These are phyloP conservation scores for Russula abietina DNA, from an alignment of 768 basidiomycete species.

Conservation along the genomic window DNA sequence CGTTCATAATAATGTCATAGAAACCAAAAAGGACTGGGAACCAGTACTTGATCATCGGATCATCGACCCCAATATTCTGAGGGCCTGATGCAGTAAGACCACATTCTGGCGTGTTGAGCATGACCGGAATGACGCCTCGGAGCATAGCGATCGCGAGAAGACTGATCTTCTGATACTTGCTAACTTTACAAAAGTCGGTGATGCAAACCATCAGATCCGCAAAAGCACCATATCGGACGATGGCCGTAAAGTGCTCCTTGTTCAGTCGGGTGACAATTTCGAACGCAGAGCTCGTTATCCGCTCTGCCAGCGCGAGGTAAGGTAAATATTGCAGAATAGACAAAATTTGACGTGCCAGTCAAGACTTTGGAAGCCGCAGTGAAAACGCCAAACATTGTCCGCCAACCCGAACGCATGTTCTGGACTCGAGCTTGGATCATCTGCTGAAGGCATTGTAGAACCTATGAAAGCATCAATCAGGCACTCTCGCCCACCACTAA, in stretches of 20 bases:
- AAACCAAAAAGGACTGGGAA: slow-evolving; percentile 96
- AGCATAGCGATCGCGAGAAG: slow-evolving; percentile 96
- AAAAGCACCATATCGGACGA: slow-evolving; percentile 90
- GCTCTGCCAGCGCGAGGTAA: slow-evolving; percentile 47
- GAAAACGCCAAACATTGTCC: slow-evolving; percentile 99
- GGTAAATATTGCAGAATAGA: neutral
- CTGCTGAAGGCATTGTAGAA: slow-evolving; percentile 95
- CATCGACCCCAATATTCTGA: slow-evolving; percentile 48
- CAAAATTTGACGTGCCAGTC: slow-evolving; percentile 50
- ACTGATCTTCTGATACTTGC: slow-evolving; percentile 98
- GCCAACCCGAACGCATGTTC: slow-evolving; percentile 97
- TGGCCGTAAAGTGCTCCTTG: slow-evolving; percentile 82
- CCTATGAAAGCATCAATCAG: slow-evolving; percentile 41
- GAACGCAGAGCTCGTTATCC: slow-evolving; percentile 88
- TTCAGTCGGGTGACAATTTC: slow-evolving; percentile 92
- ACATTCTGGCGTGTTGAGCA: slow-evolving; percentile 79
- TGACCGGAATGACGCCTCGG: slow-evolving; percentile 84
- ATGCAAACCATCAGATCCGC: slow-evolving; percentile 95
- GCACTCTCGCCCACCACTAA: neutral
- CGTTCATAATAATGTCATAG: slow-evolving; percentile 99
- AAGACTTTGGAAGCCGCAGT: slow-evolving; percentile 91
- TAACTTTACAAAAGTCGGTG: slow-evolving; percentile 98
- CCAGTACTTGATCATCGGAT: slow-evolving; percentile 95
- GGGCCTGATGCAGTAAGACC: slow-evolving; percentile 34
- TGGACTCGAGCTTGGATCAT: slow-evolving; percentile 95